Base-by-base conservation (phyloP, 169 alveolate genomes). In the Plasmodium fragile region DNA sequence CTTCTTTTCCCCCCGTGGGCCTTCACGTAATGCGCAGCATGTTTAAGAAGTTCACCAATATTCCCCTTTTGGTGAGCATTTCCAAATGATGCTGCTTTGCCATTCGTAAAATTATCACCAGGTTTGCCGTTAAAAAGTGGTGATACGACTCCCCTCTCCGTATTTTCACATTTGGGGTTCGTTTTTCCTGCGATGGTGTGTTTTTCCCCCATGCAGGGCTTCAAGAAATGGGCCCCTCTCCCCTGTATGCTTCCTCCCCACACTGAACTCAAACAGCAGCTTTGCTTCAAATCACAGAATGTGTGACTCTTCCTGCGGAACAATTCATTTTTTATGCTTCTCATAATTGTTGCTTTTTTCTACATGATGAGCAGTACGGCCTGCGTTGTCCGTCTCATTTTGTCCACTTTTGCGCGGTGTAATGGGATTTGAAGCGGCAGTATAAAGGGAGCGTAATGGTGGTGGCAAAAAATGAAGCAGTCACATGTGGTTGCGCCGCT, bases 21-120 rank as follows among this genome's bases (percentile, higher is more conserved):
- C 82, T 91, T 91, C 16, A 79, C 36, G 11, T 83, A 1, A 10
- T 34, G 55, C 79, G 28, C 25, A 1, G 79, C 22, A 22, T 45
- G 22, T 45, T 45, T 83, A 32, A 83, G 59, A 53, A 83, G 70
- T 73, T 73, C 79, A 18, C 83, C 77, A 43, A 83, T 45, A 32
- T 34, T 73, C 78, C 49, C 79, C 10, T 71, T 71, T 72, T 71
- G 77, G 10, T 5, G 65, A 49, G 28, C 43, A 49, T n/a, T 41
- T 16, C 71, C 49, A 52, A 30, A 7, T 81, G 32, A 34, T 18
- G 39, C 53, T 10, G 8, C 22, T 49, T 11, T 41, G 22, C 34
- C n/a, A 28, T 25, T 22, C 3, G 41, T 10, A 25, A 65, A 65
- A 65, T 65, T 7, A 65, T 25, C 75, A 65, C 30, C 75, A 65